A percentile compares a stretch with the other conserved stretches of the same genome.
Conservation (phyloP, 148 eudicot genomes). For the Diospyros kaki region DNA sequence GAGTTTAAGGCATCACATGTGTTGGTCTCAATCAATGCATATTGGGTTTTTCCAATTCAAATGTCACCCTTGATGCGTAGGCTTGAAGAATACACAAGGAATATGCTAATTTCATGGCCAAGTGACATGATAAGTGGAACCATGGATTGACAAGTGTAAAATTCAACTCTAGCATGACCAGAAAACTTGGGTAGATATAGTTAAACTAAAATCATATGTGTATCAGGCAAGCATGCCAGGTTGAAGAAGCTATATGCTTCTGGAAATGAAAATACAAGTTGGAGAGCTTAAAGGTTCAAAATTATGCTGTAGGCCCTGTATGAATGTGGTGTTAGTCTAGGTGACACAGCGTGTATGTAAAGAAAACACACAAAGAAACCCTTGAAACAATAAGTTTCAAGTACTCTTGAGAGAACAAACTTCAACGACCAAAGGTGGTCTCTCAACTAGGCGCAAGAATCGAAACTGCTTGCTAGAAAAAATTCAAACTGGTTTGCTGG, state of each 20-base stretch:
- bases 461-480: too few species aligned
- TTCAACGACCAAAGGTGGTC: too few species aligned
- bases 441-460: too few species aligned
- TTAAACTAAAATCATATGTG: not conserved
- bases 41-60: too few species aligned
- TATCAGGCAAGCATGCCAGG: not conserved
- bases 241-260: not conserved
- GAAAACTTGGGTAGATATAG: not conserved
- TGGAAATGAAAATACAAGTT: not conserved
- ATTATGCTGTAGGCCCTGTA: not conserved
- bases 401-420: too few species aligned
- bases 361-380: too few species aligned
- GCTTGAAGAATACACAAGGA: not conserved
- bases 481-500: too few species aligned
- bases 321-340: not conserved
- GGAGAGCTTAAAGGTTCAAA: not conserved
- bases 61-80: too few species aligned
- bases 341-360: too few species aligned
- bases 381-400: too few species aligned
- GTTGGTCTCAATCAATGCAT: not conserved
- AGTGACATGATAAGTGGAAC: not conserved
- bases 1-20: not conserved
- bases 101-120: not conserved
- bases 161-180: not conserved
- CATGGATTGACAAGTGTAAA: not conserved